Evolutionary conservation across 129 eudicot species (phyloP), one percentile per base, ranked within the genome.

Genomic region (Chrysanthemum lavandulifolium): DNA sequence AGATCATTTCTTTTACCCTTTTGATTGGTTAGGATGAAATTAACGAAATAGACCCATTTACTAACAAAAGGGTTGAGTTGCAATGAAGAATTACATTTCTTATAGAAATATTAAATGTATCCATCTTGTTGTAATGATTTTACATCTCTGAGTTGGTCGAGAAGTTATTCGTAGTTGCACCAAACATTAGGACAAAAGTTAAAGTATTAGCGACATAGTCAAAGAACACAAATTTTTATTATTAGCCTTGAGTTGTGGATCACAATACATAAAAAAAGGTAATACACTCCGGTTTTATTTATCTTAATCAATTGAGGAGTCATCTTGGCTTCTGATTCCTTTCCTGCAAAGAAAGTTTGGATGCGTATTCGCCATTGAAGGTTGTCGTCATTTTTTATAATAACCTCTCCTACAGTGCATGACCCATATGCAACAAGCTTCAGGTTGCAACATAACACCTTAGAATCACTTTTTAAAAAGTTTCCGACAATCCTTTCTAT

Each of bases 161-260:
- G 86, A 93, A 93, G 81, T 86, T 93, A 80, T 93, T 97, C 59
- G 96, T 83, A 7, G 69, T 59, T 36, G 91, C 98, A 65, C 97
- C 98, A 60, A 96, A 93, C 77, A 84, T 84, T 48, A 89, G 73
- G 72, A 77, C 91, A 51, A 89, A 93, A 86, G 63, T 79, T 68
- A 90, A 87, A 74, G 81, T 87, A 16, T 71, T 93, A 78, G 69
- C 55, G 87, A 80, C 51, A 81, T 93, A 74, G 98, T 97, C 19
- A 86, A 87, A 76, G 97, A 93, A 75, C 89, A 87, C 67, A 81
- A 84, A 29, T 29, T 29, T 23, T 1, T 23, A 23, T 23, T 23
- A 23, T 23, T 23, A 23, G 25, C 96, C 59, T 81, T 68, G 10
- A 88, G 84, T 67, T 82, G 73, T n/a, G 88, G 88, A 73, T 88